Percentiles rank a stretch among this genome's conserved stretches.
phyloP scores from a whole-genome alignment of 2,329 filamentous ascomycete genomes.

The Leptosphaerulina australis region DNA sequence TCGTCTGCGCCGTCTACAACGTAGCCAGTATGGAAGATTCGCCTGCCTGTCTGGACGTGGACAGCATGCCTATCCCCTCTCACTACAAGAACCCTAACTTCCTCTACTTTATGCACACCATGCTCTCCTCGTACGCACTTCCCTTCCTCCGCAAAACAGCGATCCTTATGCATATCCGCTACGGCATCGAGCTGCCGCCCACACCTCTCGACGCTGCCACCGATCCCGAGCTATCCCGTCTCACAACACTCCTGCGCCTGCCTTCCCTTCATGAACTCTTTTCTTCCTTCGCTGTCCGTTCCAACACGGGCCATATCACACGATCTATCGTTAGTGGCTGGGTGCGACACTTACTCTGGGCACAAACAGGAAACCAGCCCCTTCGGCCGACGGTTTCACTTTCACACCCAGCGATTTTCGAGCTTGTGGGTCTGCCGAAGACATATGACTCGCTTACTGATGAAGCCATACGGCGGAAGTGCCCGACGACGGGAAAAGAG shows the following conservation, averaged over 20 bases:
- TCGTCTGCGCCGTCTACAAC: constrained; percentile 43
- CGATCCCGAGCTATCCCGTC: constrained; percentile 78
- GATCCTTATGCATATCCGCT: constrained; percentile 84
- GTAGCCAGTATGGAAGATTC: constrained; percentile 33
- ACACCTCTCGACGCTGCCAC: constrained; percentile 62
- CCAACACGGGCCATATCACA: constrained; percentile 45
- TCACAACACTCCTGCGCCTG: constrained; percentile 76
- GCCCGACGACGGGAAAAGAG: constrained; percentile 89
- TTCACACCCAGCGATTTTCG: constrained; percentile 89
- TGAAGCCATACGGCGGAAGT: constrained; percentile 81
- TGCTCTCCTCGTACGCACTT: constrained; percentile 82
- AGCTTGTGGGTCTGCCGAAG: constrained; percentile 88
- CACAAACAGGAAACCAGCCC: constrained; percentile 48
- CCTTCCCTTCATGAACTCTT: constrained; percentile 83
- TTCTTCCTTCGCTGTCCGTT: constrained; percentile 55
- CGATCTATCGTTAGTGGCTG: constrained; percentile 68
- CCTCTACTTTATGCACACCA: constrained; percentile 45
- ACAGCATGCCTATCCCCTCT: constrained; percentile 32
- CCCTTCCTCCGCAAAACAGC: constrained; percentile 84
- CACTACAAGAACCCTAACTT: constrained; percentile 40
- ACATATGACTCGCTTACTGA: constrained; percentile 93
- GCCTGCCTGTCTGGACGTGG: constrained; percentile 31
- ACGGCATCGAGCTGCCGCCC: constrained; percentile 84
- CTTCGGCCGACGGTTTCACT: constrained; percentile 56
- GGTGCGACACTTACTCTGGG: constrained; percentile 68